Evolutionary conservation across 352 stramenopile species (phyloP).

Genomic region (Globisporangium yorkense): DNA sequence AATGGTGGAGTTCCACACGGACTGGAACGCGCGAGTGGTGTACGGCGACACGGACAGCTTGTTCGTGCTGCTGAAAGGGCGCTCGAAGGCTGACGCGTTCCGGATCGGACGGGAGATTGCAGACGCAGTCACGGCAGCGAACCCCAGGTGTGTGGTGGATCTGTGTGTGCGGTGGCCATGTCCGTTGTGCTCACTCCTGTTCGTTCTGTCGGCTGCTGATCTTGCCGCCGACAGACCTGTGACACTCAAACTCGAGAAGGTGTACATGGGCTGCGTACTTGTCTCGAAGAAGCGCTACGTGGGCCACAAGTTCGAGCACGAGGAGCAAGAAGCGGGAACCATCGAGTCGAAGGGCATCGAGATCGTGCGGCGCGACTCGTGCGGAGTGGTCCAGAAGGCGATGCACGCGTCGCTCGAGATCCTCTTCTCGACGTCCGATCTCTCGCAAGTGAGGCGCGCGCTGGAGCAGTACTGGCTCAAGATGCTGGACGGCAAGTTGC

Average conservation of each 20-base stretch:
- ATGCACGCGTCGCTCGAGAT: slow-evolving; percentile 61
- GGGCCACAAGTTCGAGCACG: slow-evolving; percentile 79
- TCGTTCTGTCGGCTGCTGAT: background rate
- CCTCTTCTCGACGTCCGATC: slow-evolving; percentile 64
- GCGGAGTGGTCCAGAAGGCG: slow-evolving; percentile 72
- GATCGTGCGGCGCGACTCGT: slow-evolving; percentile 90
- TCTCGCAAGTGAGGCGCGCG: slow-evolving; percentile 60
- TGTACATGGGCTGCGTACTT: slow-evolving; percentile 90
- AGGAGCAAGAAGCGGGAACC: slow-evolving; percentile 33
- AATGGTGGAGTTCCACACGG: slow-evolving; percentile 79
- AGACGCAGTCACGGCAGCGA: slow-evolving; percentile 73
- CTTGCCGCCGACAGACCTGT: slow-evolving; percentile 38
- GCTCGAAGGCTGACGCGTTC: slow-evolving; percentile 92
- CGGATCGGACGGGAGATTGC: slow-evolving; percentile 90
- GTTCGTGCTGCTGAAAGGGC: slow-evolving; percentile 96
- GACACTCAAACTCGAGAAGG: slow-evolving; percentile 86
- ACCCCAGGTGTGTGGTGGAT: slow-evolving; percentile 57
- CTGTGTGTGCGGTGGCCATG: no score
- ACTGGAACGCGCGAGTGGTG: slow-evolving; percentile 90
- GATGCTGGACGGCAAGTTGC: slow-evolving; percentile 61
- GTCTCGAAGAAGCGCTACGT: slow-evolving; percentile 96
- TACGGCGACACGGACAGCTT: slow-evolving; percentile 99
- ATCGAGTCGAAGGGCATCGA: slow-evolving; percentile 93
- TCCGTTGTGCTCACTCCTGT: background rate
- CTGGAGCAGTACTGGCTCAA: slow-evolving; percentile 59